phyloP scores from a whole-genome alignment of 2,329 filamentous ascomycete species.

The Alternaria hordeiaustralica region DNA sequence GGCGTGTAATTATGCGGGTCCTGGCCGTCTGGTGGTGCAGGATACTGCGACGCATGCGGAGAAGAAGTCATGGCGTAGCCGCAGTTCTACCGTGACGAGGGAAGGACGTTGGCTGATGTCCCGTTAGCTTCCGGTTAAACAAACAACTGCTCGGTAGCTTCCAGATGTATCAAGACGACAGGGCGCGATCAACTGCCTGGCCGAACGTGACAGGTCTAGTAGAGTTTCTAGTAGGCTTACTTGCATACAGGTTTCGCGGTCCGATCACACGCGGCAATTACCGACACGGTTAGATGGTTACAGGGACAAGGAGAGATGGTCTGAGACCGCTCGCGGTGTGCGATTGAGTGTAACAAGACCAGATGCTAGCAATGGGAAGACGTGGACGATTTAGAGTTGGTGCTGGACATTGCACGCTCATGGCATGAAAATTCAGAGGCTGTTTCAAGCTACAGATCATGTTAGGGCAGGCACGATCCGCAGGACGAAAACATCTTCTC shows the following conservation, averaged over 20 bases:
- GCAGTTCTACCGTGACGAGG: slow-evolving; percentile 22
- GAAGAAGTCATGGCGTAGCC: slow-evolving; percentile 17
- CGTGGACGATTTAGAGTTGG: not conserved
- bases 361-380: not conserved
- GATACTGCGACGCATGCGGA: slow-evolving; percentile 24
- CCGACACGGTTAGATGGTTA: not conserved
- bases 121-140: slow-evolving; percentile 11
- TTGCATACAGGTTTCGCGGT: slow-evolving; percentile 5
- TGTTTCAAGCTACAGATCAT: slow-evolving; percentile 1
- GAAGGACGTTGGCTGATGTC: slow-evolving; percentile 15
- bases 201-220: not conserved
- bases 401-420: not conserved
- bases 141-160: slow-evolving; percentile 3
- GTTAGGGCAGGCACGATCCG: not conserved
- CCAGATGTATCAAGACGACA: not conserved
- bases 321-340: not conserved
- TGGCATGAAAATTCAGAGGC: not conserved
- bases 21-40: slow-evolving; percentile 19
- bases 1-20: slow-evolving; percentile 42
- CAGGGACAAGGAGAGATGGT: not conserved
- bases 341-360: not conserved
- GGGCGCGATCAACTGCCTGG: not conserved
- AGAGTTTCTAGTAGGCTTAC: not conserved
- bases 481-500: not conserved
- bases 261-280: slow-evolving; percentile 7